Evolutionary conservation across 176 grass and related monocot genomes (phyloP).

Genomic region (Oryza longistaminata): DNA sequence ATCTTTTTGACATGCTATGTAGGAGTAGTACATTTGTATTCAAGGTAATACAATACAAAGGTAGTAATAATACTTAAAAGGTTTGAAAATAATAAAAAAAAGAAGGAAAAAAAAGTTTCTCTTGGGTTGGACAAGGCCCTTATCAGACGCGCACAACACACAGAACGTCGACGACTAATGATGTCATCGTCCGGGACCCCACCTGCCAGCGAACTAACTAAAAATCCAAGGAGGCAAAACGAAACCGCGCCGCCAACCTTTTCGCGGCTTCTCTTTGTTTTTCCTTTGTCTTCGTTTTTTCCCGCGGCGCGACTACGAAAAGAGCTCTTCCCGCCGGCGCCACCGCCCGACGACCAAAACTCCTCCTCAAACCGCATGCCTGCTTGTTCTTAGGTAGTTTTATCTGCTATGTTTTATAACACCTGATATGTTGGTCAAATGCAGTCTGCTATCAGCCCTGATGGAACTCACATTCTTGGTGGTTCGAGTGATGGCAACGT

Average conservation of each 20-base stretch:
- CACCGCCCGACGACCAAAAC: constrained; percentile 4
- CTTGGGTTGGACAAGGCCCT: no score
- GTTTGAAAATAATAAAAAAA: no score
- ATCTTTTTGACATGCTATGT: no score
- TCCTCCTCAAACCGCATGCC: constrained; percentile 1
- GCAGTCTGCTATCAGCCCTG: constrained; percentile 84
- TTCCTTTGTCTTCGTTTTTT: not conserved
- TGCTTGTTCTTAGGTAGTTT: not conserved
- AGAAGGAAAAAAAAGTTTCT: no score
- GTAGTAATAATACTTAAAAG: no score
- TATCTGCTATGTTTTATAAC: constrained; percentile 22
- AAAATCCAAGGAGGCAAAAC: not conserved
- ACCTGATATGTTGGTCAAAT: not conserved
- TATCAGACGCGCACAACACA: no score
- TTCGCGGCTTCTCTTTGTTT: constrained; percentile 33
- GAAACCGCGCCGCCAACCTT: not conserved
- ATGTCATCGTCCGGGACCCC: not conserved
- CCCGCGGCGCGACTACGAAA: constrained; percentile 46
- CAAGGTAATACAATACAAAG: no score
- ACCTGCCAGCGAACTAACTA: not conserved
- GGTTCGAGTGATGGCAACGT: constrained; percentile 84
- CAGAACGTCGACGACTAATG: not conserved
- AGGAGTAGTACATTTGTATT: no score
- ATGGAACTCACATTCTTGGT: constrained; percentile 85
- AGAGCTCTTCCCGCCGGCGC: constrained; percentile 46